Evolutionary conservation across 805 yeast species (phyloP).

Genomic region (Starmerella lactis-condensi): DNA sequence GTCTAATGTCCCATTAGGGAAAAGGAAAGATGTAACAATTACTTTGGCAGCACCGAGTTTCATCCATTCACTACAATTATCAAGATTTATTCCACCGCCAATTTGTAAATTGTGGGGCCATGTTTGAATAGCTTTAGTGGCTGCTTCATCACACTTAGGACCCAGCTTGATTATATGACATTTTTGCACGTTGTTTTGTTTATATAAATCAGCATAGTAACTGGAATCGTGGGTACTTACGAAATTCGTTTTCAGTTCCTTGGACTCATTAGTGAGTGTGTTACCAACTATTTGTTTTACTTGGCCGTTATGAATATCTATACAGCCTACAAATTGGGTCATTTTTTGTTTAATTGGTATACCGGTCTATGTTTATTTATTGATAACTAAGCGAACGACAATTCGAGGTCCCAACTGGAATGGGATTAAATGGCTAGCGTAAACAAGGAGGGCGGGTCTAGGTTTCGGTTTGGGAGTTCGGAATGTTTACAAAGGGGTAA

Average conservation of each 20-base stretch:
- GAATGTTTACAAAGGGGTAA: too few relatives aligned
- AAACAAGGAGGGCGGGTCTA: too few relatives aligned
- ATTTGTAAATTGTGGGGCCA: conserved; percentile 67
- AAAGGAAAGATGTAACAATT: conserved; percentile 81
- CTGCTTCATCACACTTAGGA: conserved; percentile 64
- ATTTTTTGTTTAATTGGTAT: too few relatives aligned
- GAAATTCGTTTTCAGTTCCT: conserved; percentile 46
- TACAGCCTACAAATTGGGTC: conserved; percentile 85
- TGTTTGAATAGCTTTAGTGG: conserved; percentile 47
- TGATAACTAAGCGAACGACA: too few relatives aligned
- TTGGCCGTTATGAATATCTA: conserved; percentile 84
- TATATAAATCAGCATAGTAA: conserved; percentile 57
- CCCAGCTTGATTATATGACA: conserved; percentile 93
- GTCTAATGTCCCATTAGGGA: conserved; percentile 41
- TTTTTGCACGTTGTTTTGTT: conserved; percentile 38
- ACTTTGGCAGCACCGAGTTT: conserved; percentile 66
- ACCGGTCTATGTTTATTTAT: too few relatives aligned
- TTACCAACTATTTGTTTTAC: conserved; percentile 97
- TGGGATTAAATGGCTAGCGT: too few relatives aligned
- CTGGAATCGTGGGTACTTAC: conserved; percentile 58
- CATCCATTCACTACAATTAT: conserved; percentile 65
- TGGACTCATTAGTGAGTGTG: conserved; percentile 34
- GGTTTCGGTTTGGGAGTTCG: too few relatives aligned
- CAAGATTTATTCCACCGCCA: conserved; percentile 77
- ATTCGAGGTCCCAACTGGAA: too few relatives aligned